phyloP scores from a whole-genome alignment of 345 rosid genomes.

The Rubroshorea leprosula region DNA sequence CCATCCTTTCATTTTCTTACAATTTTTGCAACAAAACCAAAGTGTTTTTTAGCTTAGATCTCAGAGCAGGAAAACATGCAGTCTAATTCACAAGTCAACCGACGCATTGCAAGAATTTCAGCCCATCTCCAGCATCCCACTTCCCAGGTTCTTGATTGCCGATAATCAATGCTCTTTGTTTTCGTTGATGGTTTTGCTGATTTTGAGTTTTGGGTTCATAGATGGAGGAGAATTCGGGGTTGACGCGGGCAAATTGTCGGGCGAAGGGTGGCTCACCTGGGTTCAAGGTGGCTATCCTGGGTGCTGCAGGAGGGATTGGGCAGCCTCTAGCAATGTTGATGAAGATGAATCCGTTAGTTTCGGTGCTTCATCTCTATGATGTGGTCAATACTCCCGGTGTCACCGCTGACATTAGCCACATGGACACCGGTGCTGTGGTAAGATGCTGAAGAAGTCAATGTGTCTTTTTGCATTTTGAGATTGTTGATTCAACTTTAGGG shows the following conservation, averaged over 20 bases:
- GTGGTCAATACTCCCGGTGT: conserved; percentile 94
- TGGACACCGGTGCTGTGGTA: conserved; percentile 96
- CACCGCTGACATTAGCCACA: conserved; percentile 91
- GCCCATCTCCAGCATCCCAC: conserved; percentile 67
- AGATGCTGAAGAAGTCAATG: background rate
- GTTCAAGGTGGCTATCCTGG: conserved; percentile 84
- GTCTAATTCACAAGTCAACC: conserved; percentile 37
- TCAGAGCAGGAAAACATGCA: conserved; percentile 16
- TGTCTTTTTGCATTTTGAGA: background rate
- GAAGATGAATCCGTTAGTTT: conserved; percentile 95
- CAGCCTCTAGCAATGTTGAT: conserved; percentile 89
- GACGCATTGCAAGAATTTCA: conserved; percentile 71
- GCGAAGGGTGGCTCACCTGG: conserved; percentile 89
- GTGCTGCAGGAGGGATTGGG: conserved; percentile 98
- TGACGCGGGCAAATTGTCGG: conserved; percentile 52
- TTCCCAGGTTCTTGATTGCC: conserved; percentile 26
- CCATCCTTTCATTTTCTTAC: too few relatives aligned
- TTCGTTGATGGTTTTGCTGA: background rate
- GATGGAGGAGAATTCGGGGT: conserved; percentile 43
- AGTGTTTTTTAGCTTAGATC: background rate
- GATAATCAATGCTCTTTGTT: background rate
- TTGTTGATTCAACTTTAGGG: background rate
- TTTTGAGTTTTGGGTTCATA: conserved; percentile 3
- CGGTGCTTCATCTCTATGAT: conserved; percentile 89
- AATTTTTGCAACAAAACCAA: too few relatives aligned